These are phyloP conservation scores for Phytophthora palmivora DNA, from an alignment of 352 stramenopile species.

Conservation along the genomic window DNA sequence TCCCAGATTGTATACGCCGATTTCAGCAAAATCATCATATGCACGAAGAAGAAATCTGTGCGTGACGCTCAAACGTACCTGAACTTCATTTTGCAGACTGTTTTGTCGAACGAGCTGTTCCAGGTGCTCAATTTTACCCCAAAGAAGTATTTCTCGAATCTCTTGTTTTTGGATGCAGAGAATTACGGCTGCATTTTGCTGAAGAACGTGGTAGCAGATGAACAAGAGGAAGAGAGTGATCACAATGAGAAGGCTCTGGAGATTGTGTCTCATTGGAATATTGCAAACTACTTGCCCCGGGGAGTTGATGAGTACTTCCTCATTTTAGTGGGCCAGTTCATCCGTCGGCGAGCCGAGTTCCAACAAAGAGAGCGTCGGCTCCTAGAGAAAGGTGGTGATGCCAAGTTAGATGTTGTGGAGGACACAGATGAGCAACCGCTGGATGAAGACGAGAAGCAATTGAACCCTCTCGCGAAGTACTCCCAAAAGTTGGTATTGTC, in stretches of 20 bases:
- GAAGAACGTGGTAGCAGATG: slow-evolving; percentile 34
- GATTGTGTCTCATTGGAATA: slow-evolving; percentile 91
- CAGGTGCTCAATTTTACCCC: slow-evolving; percentile 80
- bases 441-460: slow-evolving; percentile 58
- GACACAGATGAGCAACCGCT: slow-evolving; percentile 42
- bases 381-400: slow-evolving; percentile 20
- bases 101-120: slow-evolving; percentile 87
- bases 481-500: slow-evolving; percentile 72
- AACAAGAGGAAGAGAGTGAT: slow-evolving; percentile 38
- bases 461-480: slow-evolving; percentile 70
- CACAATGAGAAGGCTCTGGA: slow-evolving; percentile 46
- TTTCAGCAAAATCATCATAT: slow-evolving; percentile 77
- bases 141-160: slow-evolving; percentile 90
- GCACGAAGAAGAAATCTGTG: slow-evolving; percentile 75
- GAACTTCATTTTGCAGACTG: slow-evolving; percentile 95
- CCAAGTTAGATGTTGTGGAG: slow-evolving; percentile 25
- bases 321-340: slow-evolving; percentile 90
- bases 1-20: slow-evolving; percentile 94
- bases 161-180: slow-evolving; percentile 96
- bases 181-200: slow-evolving; percentile 96
- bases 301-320: slow-evolving; percentile 90
- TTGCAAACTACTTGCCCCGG: slow-evolving; percentile 86
- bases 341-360: slow-evolving; percentile 76
- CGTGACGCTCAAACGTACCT: slow-evolving; percentile 93
- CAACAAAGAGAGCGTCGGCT: slow-evolving; percentile 39